Evolutionary conservation across 345 rosid genomes (phyloP).

Genomic region (Citrus sp.): DNA sequence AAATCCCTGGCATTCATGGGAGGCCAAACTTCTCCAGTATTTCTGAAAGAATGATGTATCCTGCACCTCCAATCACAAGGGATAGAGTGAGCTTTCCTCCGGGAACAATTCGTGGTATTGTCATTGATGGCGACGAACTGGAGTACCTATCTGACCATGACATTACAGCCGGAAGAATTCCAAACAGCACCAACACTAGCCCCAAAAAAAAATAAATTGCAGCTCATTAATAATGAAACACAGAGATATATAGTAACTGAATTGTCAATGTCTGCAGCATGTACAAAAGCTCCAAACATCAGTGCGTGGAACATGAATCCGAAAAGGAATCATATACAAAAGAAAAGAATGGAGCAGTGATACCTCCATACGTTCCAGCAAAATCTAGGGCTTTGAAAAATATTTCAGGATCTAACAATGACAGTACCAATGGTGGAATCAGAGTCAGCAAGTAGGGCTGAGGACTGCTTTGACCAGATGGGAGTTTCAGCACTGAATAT

Average conservation of each 20-base stretch:
- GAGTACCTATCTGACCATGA: slow-evolving; percentile 88
- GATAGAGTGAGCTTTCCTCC: slow-evolving; percentile 71
- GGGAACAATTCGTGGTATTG: slow-evolving; percentile 50
- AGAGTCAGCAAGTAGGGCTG: slow-evolving; percentile 66
- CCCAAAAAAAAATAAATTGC: not conserved
- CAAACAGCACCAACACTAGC: slow-evolving; percentile 72
- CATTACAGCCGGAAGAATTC: slow-evolving; percentile 90
- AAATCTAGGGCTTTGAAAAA: slow-evolving; percentile 93
- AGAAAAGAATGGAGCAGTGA: too few relatives aligned
- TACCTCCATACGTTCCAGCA: slow-evolving; percentile 97
- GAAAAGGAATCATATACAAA: not conserved
- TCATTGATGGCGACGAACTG: slow-evolving; percentile 29
- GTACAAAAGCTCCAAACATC: too few relatives aligned
- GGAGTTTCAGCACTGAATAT: slow-evolving; percentile 67
- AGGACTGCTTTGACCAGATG: slow-evolving; percentile 54
- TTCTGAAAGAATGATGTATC: slow-evolving; percentile 59
- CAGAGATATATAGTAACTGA: too few relatives aligned
- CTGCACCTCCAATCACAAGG: slow-evolving; percentile 58
- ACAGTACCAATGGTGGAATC: slow-evolving; percentile 67
- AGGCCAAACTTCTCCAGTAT: slow-evolving; percentile 34
- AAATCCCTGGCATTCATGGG: not conserved
- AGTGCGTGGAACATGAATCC: too few relatives aligned
- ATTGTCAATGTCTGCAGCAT: too few relatives aligned
- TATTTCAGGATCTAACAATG: slow-evolving; percentile 83
- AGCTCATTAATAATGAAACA: not conserved